phyloP scores from a whole-genome alignment of 257 asterid genomes.

The Plectranthus barbatus region DNA sequence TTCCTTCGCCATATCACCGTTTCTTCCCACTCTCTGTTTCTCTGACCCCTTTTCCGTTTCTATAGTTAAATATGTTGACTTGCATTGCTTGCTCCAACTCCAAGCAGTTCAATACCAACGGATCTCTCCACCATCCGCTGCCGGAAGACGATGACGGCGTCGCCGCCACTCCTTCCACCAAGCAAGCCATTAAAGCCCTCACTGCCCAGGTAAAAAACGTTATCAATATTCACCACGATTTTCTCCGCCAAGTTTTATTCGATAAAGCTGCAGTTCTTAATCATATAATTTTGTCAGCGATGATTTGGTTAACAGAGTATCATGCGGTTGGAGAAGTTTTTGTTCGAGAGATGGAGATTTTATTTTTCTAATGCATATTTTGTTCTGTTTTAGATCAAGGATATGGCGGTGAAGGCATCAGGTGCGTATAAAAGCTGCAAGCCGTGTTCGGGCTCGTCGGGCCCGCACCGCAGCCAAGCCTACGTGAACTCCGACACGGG shows the following conservation, averaged over 20 bases:
- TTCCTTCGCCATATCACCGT: not conserved
- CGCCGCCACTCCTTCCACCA: constrained; percentile 49
- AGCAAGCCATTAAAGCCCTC: constrained; percentile 67
- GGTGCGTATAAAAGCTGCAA: constrained; percentile 87
- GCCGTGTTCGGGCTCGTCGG: constrained; percentile 76
- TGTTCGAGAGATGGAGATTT: not conserved
- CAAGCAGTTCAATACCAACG: constrained; percentile 48
- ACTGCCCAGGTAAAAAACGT: constrained; percentile 62
- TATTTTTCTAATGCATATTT: not conserved
- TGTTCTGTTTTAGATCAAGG: constrained; percentile 58
- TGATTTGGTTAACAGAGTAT: not conserved
- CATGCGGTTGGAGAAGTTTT: not conserved
- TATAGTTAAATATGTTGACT: constrained; percentile 59
- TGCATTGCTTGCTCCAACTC: constrained; percentile 95
- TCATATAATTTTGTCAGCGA: not conserved
- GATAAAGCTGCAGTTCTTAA: not conserved
- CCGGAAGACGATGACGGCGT: constrained; percentile 50
- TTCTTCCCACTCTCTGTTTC: too few relatives aligned
- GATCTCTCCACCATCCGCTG: constrained; percentile 64
- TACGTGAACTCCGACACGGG: constrained; percentile 55
- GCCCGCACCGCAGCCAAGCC: constrained; percentile 27
- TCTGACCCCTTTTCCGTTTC: not conserved
- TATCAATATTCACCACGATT: not conserved
- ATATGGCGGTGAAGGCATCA: constrained; percentile 93
- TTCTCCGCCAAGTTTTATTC: not conserved